A percentile compares a stretch with the other conserved stretches of the same genome.
Conservation (phyloP, 2,329 filamentous ascomycete species). For the Penicillium digitatum region DNA sequence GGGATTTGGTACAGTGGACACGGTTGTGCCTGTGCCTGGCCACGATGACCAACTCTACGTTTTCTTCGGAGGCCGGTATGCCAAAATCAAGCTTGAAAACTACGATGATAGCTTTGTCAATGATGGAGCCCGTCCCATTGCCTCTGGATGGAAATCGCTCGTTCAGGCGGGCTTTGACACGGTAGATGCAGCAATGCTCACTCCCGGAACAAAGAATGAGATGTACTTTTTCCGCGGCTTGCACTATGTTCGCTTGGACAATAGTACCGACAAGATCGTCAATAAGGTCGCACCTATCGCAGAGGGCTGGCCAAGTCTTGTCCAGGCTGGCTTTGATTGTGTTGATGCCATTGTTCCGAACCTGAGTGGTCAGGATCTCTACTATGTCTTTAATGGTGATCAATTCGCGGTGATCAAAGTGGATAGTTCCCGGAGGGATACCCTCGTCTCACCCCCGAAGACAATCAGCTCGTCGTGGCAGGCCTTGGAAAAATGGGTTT, state of each 20-base stretch:
- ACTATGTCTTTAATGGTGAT: neutral
- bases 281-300: neutral
- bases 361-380: neutral
- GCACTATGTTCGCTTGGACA: constrained; percentile 1
- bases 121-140: neutral
- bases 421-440: neutral
- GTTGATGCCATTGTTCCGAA: neutral
- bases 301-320: neutral
- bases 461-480: neutral
- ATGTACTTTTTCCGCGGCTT: constrained; percentile 2
- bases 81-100: constrained; percentile 1
- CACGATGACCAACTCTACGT: neutral
- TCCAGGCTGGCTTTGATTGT: neutral
- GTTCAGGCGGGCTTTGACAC: neutral
- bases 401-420: neutral
- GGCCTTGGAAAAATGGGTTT: neutral
- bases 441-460: neutral
- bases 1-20: neutral
- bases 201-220: neutral
- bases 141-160: neutral
- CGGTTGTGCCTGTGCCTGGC: neutral
- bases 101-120: constrained; percentile 1
- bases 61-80: constrained; percentile 1
- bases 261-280: neutral
- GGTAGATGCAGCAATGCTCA: neutral